Conservation (phyloP, 2,329 filamentous ascomycete species). For the Penicillium psychrosexuale region DNA sequence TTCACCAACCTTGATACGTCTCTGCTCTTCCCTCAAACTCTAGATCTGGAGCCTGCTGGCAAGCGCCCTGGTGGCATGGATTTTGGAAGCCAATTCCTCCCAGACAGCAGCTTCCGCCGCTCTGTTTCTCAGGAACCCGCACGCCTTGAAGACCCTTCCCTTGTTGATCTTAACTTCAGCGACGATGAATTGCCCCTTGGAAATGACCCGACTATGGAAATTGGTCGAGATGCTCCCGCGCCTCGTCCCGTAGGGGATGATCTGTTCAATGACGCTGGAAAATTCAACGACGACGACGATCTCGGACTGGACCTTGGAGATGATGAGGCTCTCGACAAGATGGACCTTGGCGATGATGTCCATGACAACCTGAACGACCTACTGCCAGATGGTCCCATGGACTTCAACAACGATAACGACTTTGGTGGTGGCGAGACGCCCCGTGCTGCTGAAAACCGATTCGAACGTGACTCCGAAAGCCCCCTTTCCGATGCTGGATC, state of each 20-base stretch:
- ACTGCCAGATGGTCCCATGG: slow-evolving; percentile 55
- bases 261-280: slow-evolving; percentile 60
- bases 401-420: slow-evolving; percentile 51
- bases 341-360: slow-evolving; percentile 35
- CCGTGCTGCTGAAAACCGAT: slow-evolving; percentile 45
- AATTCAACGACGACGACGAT: slow-evolving; percentile 57
- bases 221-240: slow-evolving; percentile 79
- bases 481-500: slow-evolving; percentile 69
- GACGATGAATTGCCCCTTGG: slow-evolving; percentile 65
- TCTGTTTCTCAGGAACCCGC: slow-evolving; percentile 50
- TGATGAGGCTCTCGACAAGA: slow-evolving; percentile 42
- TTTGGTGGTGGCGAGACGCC: slow-evolving; percentile 57
- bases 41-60: slow-evolving; percentile 42
- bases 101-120: slow-evolving; percentile 56
- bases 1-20: slow-evolving; percentile 81
- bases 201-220: slow-evolving; percentile 70
- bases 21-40: slow-evolving; percentile 73
- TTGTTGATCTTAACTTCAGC: slow-evolving; percentile 70
- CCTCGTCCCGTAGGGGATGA: slow-evolving; percentile 58
- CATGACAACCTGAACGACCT: slow-evolving; percentile 59
- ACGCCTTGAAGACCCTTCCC: slow-evolving; percentile 63
- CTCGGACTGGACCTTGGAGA: slow-evolving; percentile 48
- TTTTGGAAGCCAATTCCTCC: slow-evolving; percentile 75
- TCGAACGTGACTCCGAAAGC: slow-evolving; percentile 65
- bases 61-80: slow-evolving; percentile 45